Evolutionary conservation across 495 filamentous ascomycete species (phyloP).

Genomic region (Trichocladium antarcticum): DNA sequence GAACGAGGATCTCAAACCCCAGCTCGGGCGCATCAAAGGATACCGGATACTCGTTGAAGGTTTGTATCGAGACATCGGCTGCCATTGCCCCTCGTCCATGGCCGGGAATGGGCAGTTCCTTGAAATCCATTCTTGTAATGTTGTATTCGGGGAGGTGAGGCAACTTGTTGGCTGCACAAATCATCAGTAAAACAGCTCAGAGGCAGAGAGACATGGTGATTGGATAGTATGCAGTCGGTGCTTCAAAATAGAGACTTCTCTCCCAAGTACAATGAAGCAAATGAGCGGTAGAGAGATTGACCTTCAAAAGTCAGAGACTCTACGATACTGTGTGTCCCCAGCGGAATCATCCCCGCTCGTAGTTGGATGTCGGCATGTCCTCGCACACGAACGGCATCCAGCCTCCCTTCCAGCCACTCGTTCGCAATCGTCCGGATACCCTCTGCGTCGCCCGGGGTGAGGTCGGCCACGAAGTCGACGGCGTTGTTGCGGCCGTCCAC

Average conservation of each 20-base stretch:
- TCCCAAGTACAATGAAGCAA: slow-evolving; percentile 41
- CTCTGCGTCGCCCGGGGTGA: slow-evolving; percentile 64
- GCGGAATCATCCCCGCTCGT: slow-evolving; percentile 62
- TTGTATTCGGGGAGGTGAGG: slow-evolving; percentile 68
- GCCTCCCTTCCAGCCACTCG: slow-evolving; percentile 72
- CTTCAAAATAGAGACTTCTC: slow-evolving; percentile 35
- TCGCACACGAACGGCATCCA: slow-evolving; percentile 54
- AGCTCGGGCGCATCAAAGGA: slow-evolving; percentile 63
- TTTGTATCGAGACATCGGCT: slow-evolving; percentile 58
- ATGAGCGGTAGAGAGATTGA: slow-evolving; percentile 52
- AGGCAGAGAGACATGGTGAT: background rate
- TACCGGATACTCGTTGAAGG: slow-evolving; percentile 65
- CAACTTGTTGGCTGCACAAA: slow-evolving; percentile 47
- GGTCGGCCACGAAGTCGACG: slow-evolving; percentile 66
- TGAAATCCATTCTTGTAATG: slow-evolving; percentile 63
- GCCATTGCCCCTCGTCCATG: slow-evolving; percentile 50
- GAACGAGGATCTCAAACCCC: slow-evolving; percentile 71
- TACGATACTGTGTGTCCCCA: slow-evolving; percentile 61
- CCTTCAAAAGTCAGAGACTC: slow-evolving; percentile 70
- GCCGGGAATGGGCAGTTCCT: slow-evolving; percentile 47
- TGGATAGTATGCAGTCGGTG: background rate
- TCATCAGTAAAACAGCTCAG: slow-evolving; percentile 21
- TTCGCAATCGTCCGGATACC: slow-evolving; percentile 70
- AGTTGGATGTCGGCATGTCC: slow-evolving; percentile 59
- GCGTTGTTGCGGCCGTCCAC: slow-evolving; percentile 63